Base-by-base conservation (phyloP, 805 yeast genomes). In the Candida morakotiae region DNA sequence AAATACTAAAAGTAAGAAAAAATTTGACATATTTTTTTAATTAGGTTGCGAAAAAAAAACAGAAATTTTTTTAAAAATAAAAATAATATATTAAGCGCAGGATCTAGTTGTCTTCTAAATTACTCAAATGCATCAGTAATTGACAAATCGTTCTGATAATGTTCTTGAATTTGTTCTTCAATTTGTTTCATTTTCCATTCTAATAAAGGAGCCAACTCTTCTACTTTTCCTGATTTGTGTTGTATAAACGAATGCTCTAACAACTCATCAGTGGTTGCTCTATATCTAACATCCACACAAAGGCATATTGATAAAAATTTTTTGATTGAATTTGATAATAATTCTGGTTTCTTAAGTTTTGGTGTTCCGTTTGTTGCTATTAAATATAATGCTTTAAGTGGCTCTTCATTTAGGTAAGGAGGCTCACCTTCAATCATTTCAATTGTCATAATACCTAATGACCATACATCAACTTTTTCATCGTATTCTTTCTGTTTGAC, bases 221-320 rank as follows among this genome's bases (percentile, higher is more conserved):
- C 65, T 16, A 82, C 73, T 11, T 67, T 65, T 39, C 88, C 82
- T 8, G 84, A 79, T 62, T 72, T 72, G 45, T 60, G 65, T 40
- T 71, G 73, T 41, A 85, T 75, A 52, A 84, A 85, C 35, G 77
- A 72, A 54, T 89, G 96, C 41, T 77, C 79, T 27, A 93, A 66
- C 37, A 93, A 69, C 56, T 91, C 97, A 49, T 83, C 88, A 5
- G 98, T 87, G 13, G 83, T 75, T 1, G 98, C 98, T 49, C 99
- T 77, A 53, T 83, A 83, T 51, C 84, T 77, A 29, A 88, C 96
- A 58, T 94, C 98, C 25, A 91, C 98, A 62, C 96, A 87, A 18
- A 93, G 69, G 65, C 98, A 88, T 44, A 88, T 87, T 35, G 89
- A 80, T 57, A 93, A 71, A 56, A 93, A 93, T 55, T 84, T 79